Percentiles rank a stretch among this genome's conserved stretches.
Evolutionary conservation across 768 basidiomycete genomes (phyloP).

Genomic region (Naganishia randhawae): DNA sequence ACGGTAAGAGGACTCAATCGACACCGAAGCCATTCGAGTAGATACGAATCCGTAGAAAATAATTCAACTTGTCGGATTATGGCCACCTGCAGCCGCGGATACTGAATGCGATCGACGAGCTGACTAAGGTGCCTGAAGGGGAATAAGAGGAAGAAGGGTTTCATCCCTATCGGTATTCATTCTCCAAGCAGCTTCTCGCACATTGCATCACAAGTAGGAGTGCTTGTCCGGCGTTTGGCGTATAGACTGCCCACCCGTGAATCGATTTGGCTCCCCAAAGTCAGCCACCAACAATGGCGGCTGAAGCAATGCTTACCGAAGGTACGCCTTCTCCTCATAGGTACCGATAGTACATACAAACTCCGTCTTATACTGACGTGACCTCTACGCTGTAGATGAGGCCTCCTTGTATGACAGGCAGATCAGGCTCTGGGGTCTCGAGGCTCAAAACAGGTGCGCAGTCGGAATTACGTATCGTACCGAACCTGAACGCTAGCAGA

Average conservation of each 20-base stretch:
- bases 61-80: not conserved
- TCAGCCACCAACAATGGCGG: no score
- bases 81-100: not conserved
- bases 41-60: not conserved
- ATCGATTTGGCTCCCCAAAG: no score
- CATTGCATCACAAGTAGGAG: not conserved
- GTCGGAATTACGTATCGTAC: no score
- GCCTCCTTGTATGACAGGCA: conserved; percentile 75
- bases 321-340: conserved; percentile 36
- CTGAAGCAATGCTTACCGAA: conserved; percentile 36
- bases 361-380: no score
- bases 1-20: no score
- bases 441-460: conserved; percentile 88
- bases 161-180: not conserved
- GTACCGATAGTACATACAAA: no score
- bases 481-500: conserved; percentile 10
- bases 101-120: not conserved
- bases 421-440: conserved; percentile 71
- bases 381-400: conserved; percentile 47
- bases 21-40: no score
- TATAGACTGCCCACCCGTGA: no score
- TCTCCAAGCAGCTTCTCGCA: not conserved
- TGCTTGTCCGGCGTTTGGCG: no score
- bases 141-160: not conserved
- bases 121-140: not conserved